Base-by-base conservation (phyloP, 768 basidiomycete genomes). In the Hypholoma sublateritium region DNA sequence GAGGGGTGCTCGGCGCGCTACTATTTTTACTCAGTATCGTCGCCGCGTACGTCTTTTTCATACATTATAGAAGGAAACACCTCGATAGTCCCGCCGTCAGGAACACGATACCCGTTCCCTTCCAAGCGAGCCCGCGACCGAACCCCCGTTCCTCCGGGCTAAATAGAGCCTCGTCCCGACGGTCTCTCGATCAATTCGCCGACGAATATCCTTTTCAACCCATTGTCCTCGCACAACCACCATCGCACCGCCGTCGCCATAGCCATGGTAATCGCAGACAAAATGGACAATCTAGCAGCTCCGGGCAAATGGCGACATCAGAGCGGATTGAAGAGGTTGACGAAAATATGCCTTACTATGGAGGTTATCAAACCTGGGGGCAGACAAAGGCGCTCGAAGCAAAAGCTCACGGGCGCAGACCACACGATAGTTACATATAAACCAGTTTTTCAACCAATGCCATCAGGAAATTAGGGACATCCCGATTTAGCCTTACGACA, bases 371-470 rank as follows among this genome's bases (percentile, higher is more conserved):
- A 37, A 65, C 61, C 5, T 62, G 64, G 59, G 61, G 57, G 9
- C 64, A 65, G 44, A 50, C 61, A 22, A 65, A 65, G 42, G 61
- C 61, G 5, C 49, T 62, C 8, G 64, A 65, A 54, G 64, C 61
- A 6, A 39, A 44, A 25, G 53, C 56, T 21, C 50, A 54, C 3
- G 50, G 53, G 16, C 37, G 50, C 6, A 58, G 54, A 35, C 50
- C 48, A 25, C 59, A 62, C 17, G 60, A 63, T 35, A 63, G 62
- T n/a, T 65, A 65, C 34, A 56, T 62, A 4, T 64, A 50, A 32
- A 32, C n/a, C n/a, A n/a, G n/a, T n/a, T n/a, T n/a, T n/a, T n/a
- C n/a, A n/a, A n/a, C n/a, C n/a, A n/a, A n/a, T n/a, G n/a, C n/a
- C 28, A 32, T 32, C 28, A 32, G 28, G 28, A 32, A 32, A 32